Evolutionary conservation across 2,329 filamentous ascomycete genomes (phyloP), one percentile per base, ranked within the genome.

Genomic region (Didymellaceae sp.): DNA sequence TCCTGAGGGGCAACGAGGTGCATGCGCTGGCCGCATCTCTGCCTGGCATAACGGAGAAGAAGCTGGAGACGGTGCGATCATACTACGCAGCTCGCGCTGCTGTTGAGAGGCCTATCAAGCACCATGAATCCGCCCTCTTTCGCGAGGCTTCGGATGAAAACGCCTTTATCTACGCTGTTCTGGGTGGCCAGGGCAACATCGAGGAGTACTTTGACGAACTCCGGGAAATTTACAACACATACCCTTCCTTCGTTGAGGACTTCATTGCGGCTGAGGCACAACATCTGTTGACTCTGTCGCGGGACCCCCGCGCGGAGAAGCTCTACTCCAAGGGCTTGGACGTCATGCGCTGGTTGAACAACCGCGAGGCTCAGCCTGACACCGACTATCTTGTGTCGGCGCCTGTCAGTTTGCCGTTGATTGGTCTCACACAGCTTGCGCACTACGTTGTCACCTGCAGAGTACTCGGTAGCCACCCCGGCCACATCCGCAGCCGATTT

Each of bases 131-230:
- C 31, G 95, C 94, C 26, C 83, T 99, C 37, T 85, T 97, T 70
- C 85, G 94, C 62, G 93, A 94, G 41, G 91, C 91, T 8, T 86
- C 89, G 37, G 92, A 97, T 57, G 87, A 85, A 55, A 86, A 87
- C 47, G 92, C 92, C 45, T 87, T 85, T 64, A 84, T 99, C 53
- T 99, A 96, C 79, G 92, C 87, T 59, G 91, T 99, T 55, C 96
- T 97, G 62, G 94, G 94, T 53, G 94, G 94, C 6, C 94, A 99
- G 74, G 94, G 94, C 65, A 99, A 99, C 75, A 97, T 99, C 58
- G 93, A 99, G 76, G 95, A 99, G 77, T 99, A 99, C 77, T 99
- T 99, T 68, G 93, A 99, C 63, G 94, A 99, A 79, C 84, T 99
- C 56, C 87, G 94, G 48, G 89, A 96, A 73, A 84, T 97, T 51